Conservation (phyloP, 1,284 basidiomycete genomes). For the Malassezia psittaci region DNA sequence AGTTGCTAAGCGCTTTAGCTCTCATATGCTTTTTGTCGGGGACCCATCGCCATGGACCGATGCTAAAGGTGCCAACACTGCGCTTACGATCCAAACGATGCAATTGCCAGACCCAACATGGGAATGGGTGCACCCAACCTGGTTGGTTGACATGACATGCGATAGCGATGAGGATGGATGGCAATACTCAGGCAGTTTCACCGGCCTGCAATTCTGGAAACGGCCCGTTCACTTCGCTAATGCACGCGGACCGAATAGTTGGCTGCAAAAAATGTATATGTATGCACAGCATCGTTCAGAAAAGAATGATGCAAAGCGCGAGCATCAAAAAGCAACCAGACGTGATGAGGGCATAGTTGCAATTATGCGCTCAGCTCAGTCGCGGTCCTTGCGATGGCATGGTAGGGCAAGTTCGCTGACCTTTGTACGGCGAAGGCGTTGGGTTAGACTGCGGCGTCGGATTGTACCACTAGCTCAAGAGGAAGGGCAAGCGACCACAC, state of each 20-base stretch:
- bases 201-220: constrained; percentile 10
- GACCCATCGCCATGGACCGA: constrained; percentile 44
- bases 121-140: constrained; percentile 45
- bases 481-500: background rate
- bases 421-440: constrained; percentile 40
- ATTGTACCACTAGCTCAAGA: background rate
- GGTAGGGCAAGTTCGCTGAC: constrained; percentile 30
- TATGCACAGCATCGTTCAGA: background rate
- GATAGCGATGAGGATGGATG: constrained; percentile 46
- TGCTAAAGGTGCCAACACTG: constrained; percentile 24
- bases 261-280: constrained; percentile 7
- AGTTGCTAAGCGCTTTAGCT: constrained; percentile 38
- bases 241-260: background rate
- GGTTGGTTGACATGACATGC: constrained; percentile 46
- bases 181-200: constrained; percentile 43
- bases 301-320: constrained; percentile 19
- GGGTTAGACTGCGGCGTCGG: constrained; percentile 40
- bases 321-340: constrained; percentile 23
- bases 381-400: constrained; percentile 32
- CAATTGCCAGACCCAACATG: constrained; percentile 45
- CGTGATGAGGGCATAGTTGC: constrained; percentile 43
- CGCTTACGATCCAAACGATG: constrained; percentile 41
- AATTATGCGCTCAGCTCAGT: constrained; percentile 31
- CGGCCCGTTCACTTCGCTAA: constrained; percentile 7
- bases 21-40: constrained; percentile 36